These are phyloP conservation scores for Scedosporium aurantiacum DNA, from an alignment of 2,329 filamentous ascomycete genomes.

Conservation along the genomic window DNA sequence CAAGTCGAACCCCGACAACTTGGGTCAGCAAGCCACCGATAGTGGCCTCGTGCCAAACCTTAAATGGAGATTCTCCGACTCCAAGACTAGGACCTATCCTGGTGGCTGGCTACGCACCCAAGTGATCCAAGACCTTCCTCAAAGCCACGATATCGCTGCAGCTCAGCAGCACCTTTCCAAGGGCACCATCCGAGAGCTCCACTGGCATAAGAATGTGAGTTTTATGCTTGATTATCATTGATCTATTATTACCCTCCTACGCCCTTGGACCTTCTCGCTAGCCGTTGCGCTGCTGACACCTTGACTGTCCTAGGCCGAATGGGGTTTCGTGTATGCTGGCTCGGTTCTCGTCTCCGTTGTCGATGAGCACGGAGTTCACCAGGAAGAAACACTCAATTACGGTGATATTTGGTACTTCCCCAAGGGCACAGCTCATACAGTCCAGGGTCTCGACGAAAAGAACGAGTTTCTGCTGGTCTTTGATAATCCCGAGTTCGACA, in stretches of 20 bases:
- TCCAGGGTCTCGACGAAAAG: conserved; percentile 54
- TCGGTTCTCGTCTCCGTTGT: conserved; percentile 48
- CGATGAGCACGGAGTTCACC: conserved; percentile 47
- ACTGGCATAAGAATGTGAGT: conserved; percentile 56
- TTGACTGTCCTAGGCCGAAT: conserved; percentile 41
- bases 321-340: conserved; percentile 51
- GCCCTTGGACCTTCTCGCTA: not conserved
- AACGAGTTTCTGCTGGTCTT: conserved; percentile 59
- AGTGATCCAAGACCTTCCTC: conserved; percentile 54
- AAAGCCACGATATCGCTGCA: conserved; percentile 54
- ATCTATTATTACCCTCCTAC: not conserved
- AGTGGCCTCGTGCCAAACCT: conserved; percentile 53
- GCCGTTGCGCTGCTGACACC: no score
- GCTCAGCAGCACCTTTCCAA: conserved; percentile 59
- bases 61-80: conserved; percentile 61
- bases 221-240: conserved; percentile 10
- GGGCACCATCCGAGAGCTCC: conserved; percentile 53
- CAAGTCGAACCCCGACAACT: conserved; percentile 51
- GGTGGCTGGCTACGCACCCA: conserved; percentile 59
- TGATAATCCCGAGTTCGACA: conserved; percentile 56
- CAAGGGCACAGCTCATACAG: conserved; percentile 51
- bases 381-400: conserved; percentile 42
- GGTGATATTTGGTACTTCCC: conserved; percentile 62
- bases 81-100: conserved; percentile 48
- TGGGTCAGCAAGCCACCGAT: conserved; percentile 51